A percentile compares a stretch with the other conserved stretches of the same genome.
phyloP scores from a whole-genome alignment of 371 early-diverging fungal species.

The Cokeromyces recurvatus region DNA sequence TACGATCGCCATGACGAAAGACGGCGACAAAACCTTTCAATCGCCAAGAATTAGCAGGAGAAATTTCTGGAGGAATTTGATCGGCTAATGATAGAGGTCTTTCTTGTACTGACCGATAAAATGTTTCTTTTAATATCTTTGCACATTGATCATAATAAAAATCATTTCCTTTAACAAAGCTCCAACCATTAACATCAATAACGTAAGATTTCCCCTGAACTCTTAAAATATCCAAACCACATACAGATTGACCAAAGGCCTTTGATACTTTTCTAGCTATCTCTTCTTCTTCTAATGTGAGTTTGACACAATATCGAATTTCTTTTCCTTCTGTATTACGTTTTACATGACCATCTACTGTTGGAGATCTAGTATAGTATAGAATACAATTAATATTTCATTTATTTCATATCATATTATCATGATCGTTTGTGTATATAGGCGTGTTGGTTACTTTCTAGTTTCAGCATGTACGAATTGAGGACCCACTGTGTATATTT shows the following conservation, averaged over 20 bases:
- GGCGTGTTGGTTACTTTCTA: slow-evolving; percentile 91
- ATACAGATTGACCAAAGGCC: slow-evolving; percentile 91
- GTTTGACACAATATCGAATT: slow-evolving; percentile 83
- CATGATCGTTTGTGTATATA: no score
- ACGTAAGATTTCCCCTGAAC: slow-evolving; percentile 84
- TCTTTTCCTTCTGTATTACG: slow-evolving; percentile 98
- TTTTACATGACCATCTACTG: slow-evolving; percentile 95
- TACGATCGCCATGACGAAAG: slow-evolving; percentile 94
- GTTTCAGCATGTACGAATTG: slow-evolving; percentile 95
- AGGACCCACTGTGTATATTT: slow-evolving; percentile 94
- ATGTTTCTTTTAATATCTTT: slow-evolving; percentile 58
- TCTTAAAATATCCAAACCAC: slow-evolving; percentile 95
- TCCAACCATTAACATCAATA: slow-evolving; percentile 99
- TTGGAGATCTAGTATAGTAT: slow-evolving; percentile 95
- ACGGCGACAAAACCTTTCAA: slow-evolving; percentile 92
- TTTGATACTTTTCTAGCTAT: slow-evolving; percentile 77
- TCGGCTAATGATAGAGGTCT: slow-evolving; percentile 58
- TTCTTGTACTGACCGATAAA: slow-evolving; percentile 38
- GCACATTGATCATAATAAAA: slow-evolving; percentile 92
- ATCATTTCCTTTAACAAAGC: slow-evolving; percentile 97
- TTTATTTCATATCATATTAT: no score
- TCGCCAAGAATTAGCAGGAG: slow-evolving; percentile 83
- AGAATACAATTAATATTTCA: no score
- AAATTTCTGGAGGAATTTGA: slow-evolving; percentile 53
- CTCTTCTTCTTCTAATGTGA: slow-evolving; percentile 78